A percentile compares a stretch with the other conserved stretches of the same genome.
Evolutionary conservation across 768 basidiomycete species (phyloP).

Genomic region (Xerocomellus dryophilus): DNA sequence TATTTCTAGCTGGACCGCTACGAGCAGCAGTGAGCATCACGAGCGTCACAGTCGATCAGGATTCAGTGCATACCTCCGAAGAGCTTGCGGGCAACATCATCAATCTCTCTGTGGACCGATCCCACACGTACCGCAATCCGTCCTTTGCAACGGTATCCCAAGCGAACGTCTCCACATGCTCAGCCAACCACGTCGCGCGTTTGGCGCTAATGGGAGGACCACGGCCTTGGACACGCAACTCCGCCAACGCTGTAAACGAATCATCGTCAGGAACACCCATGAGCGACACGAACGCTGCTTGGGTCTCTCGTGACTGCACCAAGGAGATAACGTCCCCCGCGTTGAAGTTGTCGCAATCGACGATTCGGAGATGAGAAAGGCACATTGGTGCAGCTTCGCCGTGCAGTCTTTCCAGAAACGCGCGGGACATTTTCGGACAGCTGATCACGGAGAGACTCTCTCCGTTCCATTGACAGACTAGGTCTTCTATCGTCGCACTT

Average conservation of each 20-base stretch:
- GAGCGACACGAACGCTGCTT: slow-evolving; percentile 1
- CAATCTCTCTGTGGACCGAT: background rate
- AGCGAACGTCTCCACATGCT: slow-evolving; percentile 4
- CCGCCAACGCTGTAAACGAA: background rate
- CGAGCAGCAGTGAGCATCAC: background rate
- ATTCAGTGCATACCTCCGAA: background rate
- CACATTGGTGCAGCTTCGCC: no score
- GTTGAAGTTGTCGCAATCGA: no score
- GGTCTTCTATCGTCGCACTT: no score
- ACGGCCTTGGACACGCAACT: background rate
- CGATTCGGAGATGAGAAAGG: no score
- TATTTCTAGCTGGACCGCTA: background rate
- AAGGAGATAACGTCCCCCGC: background rate
- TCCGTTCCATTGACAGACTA: no score
- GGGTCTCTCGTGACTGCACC: slow-evolving; percentile 4
- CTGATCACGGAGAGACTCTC: no score
- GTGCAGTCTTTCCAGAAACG: no score
- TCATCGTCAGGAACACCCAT: slow-evolving; percentile 2
- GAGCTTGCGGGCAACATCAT: background rate
- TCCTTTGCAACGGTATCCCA: slow-evolving; percentile 13
- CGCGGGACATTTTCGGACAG: no score
- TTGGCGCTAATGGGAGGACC: slow-evolving; percentile 5
- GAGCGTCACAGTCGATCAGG: no score
- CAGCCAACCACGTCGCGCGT: slow-evolving; percentile 3
- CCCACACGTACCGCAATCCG: slow-evolving; percentile 8